Base-by-base conservation (phyloP, 2,329 filamentous ascomycete genomes). In the Venturia aucupariae region DNA sequence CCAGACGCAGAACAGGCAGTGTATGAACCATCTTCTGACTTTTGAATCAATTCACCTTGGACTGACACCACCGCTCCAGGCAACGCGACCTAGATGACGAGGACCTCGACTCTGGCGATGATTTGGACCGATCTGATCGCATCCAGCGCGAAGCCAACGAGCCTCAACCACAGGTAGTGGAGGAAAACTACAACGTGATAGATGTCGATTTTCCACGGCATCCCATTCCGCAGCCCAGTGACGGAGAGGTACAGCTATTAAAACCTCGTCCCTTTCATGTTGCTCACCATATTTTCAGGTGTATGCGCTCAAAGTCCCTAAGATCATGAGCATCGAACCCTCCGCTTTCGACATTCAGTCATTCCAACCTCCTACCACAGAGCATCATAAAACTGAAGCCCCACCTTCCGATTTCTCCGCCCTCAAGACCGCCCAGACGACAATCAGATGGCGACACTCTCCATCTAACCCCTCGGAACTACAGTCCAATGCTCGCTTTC, bases 401-500 rank as follows among this genome's bases (percentile, higher is more conserved):
- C 71, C 74, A 35, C 79, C 80, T 1, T 72, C 77, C 17, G 79
- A 78, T 44, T 84, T 84, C 71, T 83, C 81, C 57, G 79, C 85
- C 38, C 88, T 83, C 75, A 81, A 84, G 63, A 86, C 84, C 13
- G 85, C 88, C 39, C 82, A 86, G 70, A 84, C 85, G 44, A 86
- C 88, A 1, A 81, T 90, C 60, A 86, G 89, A 66, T 90, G 87
- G 76, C 85, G 87, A 63, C 84, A 82, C 70, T 86, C 90, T 65
- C 80, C 85, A 11, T 81, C 81, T n/a, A 77, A 86, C 64, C 87
- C 85, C 1, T 82, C 83, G 60, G 78, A 85, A 67, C 79, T 92
- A 15, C 84, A 89, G 72, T 92, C 89, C 71, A 93, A 93, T 72
- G 84, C 90, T 2, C 83, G 87, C 67, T 78, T 93, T 38, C 84